Evolutionary conservation across 2,329 filamentous ascomycete genomes (phyloP).

Genomic region (Penicillium sp.): DNA sequence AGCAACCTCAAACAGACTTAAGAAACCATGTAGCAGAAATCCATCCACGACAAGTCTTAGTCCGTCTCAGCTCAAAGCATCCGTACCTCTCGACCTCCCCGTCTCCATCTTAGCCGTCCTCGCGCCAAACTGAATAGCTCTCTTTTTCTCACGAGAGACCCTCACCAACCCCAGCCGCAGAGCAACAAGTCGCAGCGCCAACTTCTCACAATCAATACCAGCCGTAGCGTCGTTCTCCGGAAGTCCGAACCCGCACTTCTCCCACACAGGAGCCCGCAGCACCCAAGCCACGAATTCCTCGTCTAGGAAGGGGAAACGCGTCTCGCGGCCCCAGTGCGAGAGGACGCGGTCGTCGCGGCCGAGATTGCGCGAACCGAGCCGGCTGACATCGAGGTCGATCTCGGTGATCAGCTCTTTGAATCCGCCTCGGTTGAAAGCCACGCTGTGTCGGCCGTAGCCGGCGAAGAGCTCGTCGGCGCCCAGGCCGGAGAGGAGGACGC

Average conservation of each 20-base stretch:
- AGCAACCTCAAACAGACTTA: not conserved
- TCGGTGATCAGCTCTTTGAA: slow-evolving; percentile 74
- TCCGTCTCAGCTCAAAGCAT: slow-evolving; percentile 40
- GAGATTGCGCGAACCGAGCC: slow-evolving; percentile 89
- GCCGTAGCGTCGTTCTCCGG: slow-evolving; percentile 25
- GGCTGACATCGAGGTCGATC: slow-evolving; percentile 76
- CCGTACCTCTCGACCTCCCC: slow-evolving; percentile 65
- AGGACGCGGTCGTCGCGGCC: slow-evolving; percentile 91
- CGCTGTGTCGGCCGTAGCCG: slow-evolving; percentile 80
- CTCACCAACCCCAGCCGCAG: slow-evolving; percentile 66
- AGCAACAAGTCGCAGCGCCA: slow-evolving; percentile 73
- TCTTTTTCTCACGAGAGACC: slow-evolving; percentile 85
- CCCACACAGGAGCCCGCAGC: slow-evolving; percentile 68
- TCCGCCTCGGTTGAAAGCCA: slow-evolving; percentile 68
- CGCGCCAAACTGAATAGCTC: slow-evolving; percentile 83
- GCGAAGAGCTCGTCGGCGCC: slow-evolving; percentile 96
- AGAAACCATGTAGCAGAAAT: not conserved
- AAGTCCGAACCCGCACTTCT: slow-evolving; percentile 84
- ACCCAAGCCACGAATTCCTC: slow-evolving; percentile 82
- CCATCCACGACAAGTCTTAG: not conserved
- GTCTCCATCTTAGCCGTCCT: slow-evolving; percentile 78
- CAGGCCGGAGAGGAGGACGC: slow-evolving; percentile 84
- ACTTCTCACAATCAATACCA: slow-evolving; percentile 66
- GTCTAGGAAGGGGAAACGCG: slow-evolving; percentile 86
- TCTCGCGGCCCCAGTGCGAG: slow-evolving; percentile 83